These are phyloP conservation scores for Candida nemodendra DNA, from an alignment of 805 yeast species.

Conservation along the genomic window DNA sequence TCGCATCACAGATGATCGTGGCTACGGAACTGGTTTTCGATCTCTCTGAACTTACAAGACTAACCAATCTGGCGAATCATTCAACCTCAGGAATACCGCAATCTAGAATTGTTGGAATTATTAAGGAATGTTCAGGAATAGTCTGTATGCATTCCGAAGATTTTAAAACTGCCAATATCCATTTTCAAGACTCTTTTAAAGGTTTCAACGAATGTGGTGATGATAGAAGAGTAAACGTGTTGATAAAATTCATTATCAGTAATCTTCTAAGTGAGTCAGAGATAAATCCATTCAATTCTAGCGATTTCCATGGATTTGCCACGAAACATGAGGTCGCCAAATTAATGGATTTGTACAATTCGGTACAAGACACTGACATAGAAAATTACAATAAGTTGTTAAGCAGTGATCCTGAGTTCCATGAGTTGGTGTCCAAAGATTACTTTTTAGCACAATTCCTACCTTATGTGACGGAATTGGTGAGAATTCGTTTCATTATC, in stretches of 20 bases:
- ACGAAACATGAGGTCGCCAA: slow-evolving; percentile 17
- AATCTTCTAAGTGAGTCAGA: slow-evolving; percentile 62
- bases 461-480: slow-evolving; percentile 25
- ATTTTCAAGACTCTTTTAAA: slow-evolving; percentile 50
- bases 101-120: slow-evolving; percentile 70
- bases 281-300: slow-evolving; percentile 70
- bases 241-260: slow-evolving; percentile 61
- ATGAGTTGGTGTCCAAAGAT: slow-evolving; percentile 11
- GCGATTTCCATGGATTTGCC: slow-evolving; percentile 51
- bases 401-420: slow-evolving; percentile 7
- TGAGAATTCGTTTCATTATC: slow-evolving; percentile 25
- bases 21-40: slow-evolving; percentile 39
- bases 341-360: slow-evolving; percentile 27
- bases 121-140: slow-evolving; percentile 74
- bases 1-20: slow-evolving; percentile 64
- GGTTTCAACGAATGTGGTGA: slow-evolving; percentile 58
- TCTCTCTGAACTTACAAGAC: slow-evolving; percentile 37
- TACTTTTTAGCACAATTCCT: slow-evolving; percentile 23
- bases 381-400: slow-evolving; percentile 20
- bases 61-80: slow-evolving; percentile 47
- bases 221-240: slow-evolving; percentile 51
- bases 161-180: slow-evolving; percentile 52
- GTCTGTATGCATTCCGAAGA: slow-evolving; percentile 59
- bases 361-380: slow-evolving; percentile 28
- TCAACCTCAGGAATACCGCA: slow-evolving; percentile 69